A percentile compares a stretch with the other conserved stretches of the same genome.
These are phyloP conservation scores for Dalbergia cultrata DNA, from an alignment of 306 rosid species.

Conservation along the genomic window DNA sequence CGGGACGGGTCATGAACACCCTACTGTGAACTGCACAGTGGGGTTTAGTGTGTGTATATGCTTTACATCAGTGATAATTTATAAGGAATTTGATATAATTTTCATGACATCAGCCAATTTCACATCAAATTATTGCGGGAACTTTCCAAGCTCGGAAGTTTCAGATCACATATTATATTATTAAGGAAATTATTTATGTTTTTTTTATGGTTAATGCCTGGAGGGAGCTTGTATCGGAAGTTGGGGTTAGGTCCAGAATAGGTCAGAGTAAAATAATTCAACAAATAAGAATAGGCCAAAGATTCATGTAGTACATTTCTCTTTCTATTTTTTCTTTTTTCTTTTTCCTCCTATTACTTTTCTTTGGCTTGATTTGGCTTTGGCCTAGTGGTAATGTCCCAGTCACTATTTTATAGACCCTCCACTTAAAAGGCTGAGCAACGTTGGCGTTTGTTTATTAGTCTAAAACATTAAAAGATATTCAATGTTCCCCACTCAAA, in stretches of 20 bases:
- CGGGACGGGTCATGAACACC: too few species aligned
- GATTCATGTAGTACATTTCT: conserved; percentile 32
- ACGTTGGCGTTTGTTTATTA: conserved; percentile 39
- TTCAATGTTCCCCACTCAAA: conserved; percentile 55
- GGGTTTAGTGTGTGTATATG: conserved; percentile 47
- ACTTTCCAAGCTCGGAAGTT: conserved; percentile 40
- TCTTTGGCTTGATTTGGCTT: conserved; percentile 32
- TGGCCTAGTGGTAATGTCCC: conserved; percentile 48
- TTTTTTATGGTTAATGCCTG: conserved; percentile 31
- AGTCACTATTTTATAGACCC: conserved; percentile 46
- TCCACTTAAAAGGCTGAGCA: conserved; percentile 49
- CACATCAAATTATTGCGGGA: conserved; percentile 53
- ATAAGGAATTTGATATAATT: conserved; percentile 34
- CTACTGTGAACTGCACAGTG: conserved; percentile 50
- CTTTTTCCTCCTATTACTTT: conserved; percentile 4
- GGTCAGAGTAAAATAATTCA: conserved; percentile 27
- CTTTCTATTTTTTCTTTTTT: background rate
- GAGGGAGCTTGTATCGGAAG: conserved; percentile 34
- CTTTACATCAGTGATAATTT: conserved; percentile 39
- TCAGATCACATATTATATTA: conserved; percentile 29
- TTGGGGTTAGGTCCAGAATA: conserved; percentile 54
- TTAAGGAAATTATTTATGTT: conserved; percentile 7
- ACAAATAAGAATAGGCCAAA: conserved; percentile 37
- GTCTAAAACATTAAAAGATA: conserved; percentile 36
- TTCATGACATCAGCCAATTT: conserved; percentile 56